Conservation (phyloP, 2,329 filamentous ascomycete species). For the Pseudogymnoascus sp. region DNA sequence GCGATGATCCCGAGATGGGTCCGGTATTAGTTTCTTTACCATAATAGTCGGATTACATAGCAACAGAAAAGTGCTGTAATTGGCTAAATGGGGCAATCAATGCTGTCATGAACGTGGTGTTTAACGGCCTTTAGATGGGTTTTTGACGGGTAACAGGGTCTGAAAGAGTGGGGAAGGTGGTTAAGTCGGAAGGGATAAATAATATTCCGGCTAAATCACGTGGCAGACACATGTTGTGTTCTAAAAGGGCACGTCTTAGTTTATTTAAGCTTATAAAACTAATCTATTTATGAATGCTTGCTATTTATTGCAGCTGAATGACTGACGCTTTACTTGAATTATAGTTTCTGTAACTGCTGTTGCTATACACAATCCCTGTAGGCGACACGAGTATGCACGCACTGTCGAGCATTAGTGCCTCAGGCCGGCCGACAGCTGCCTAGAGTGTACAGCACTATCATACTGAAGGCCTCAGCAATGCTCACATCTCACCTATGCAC, state of each 20-base stretch:
- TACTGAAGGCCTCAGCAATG: background rate
- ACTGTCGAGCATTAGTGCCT: background rate
- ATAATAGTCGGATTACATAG: background rate
- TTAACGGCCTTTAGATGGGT: background rate
- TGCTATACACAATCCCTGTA: too few relatives aligned
- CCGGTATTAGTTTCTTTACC: background rate
- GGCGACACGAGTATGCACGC: too few relatives aligned
- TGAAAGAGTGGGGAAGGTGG: background rate
- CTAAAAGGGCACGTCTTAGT: too few relatives aligned
- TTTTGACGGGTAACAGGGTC: background rate
- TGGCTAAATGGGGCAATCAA: background rate
- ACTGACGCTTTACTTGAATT: too few relatives aligned
- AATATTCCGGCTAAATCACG: background rate
- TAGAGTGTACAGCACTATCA: background rate
- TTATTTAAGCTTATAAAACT: too few relatives aligned
- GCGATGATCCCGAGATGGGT: background rate
- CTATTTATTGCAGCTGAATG: too few relatives aligned
- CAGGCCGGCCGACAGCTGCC: background rate
- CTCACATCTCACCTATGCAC: background rate
- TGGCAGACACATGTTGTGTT: too few relatives aligned
- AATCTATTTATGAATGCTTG: too few relatives aligned
- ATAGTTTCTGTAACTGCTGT: too few relatives aligned
- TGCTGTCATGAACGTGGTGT: background rate
- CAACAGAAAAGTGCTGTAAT: background rate
- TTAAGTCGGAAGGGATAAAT: background rate